A percentile compares a stretch with the other conserved stretches of the same genome.
Evolutionary conservation across 495 filamentous ascomycete species (phyloP).

Genomic region (Corynascus novoguineensis): DNA sequence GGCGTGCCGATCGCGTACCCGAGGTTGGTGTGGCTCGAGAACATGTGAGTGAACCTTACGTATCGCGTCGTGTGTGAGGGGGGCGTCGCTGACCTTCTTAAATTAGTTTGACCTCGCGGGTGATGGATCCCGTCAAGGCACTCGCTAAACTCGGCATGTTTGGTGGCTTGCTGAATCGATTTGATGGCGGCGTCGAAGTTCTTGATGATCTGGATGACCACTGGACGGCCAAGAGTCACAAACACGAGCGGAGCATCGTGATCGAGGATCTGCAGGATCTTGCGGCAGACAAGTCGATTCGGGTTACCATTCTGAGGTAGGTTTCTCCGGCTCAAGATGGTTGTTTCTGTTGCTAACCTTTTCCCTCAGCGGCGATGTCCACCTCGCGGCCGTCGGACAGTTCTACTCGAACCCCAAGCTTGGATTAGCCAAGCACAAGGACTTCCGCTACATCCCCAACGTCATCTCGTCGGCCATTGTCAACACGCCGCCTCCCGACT

Average conservation of each 20-base stretch:
- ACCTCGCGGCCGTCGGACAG: slow-evolving; percentile 86
- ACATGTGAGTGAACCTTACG: slow-evolving; percentile 54
- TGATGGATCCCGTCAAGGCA: slow-evolving; percentile 83
- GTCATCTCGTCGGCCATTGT: slow-evolving; percentile 88
- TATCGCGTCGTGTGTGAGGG: slow-evolving; percentile 9
- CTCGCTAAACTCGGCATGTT: slow-evolving; percentile 77
- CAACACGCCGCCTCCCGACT: slow-evolving; percentile 82
- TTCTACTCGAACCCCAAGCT: slow-evolving; percentile 89
- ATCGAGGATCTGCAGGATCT: slow-evolving; percentile 86
- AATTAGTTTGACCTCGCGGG: slow-evolving; percentile 61
- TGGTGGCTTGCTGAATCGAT: slow-evolving; percentile 74
- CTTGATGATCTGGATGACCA: slow-evolving; percentile 91
- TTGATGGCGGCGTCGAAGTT: slow-evolving; percentile 90
- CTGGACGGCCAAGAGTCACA: slow-evolving; percentile 94
- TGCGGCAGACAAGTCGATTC: slow-evolving; percentile 81
- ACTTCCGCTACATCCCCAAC: slow-evolving; percentile 91
- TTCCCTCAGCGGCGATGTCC: slow-evolving; percentile 89
- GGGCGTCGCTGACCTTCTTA: slow-evolving; percentile 35
- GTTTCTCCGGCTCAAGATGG: slow-evolving; percentile 44
- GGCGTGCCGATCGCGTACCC: slow-evolving; percentile 92
- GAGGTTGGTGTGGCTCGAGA: slow-evolving; percentile 72
- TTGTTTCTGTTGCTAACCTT: background rate
- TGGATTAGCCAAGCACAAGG: slow-evolving; percentile 72
- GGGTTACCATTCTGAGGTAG: slow-evolving; percentile 75
- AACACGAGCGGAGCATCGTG: slow-evolving; percentile 77